phyloP scores from a whole-genome alignment of 768 basidiomycete species.

The Mycena metata region DNA sequence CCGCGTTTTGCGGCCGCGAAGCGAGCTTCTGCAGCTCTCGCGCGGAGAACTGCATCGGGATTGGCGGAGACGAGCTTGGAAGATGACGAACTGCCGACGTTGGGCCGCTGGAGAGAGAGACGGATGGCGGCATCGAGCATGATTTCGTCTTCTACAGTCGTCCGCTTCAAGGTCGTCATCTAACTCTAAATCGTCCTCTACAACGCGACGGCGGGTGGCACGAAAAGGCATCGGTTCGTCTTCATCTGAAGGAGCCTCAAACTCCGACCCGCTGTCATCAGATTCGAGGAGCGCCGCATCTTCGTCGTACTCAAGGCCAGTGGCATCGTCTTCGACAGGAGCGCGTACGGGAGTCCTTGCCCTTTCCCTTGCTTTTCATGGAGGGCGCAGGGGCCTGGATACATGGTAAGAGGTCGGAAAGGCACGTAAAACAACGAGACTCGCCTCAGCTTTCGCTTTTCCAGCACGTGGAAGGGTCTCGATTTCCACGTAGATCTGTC shows the following conservation, averaged over 20 bases:
- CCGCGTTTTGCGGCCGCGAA: constrained; percentile 49
- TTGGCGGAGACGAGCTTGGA: constrained; percentile 51
- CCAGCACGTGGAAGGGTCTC: constrained; percentile 1
- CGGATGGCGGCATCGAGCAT: constrained; percentile 72
- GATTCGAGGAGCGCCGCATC: constrained; percentile 60
- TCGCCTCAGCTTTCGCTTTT: constrained; percentile 44
- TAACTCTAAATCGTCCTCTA: constrained; percentile 39
- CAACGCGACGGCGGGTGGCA: constrained; percentile 36
- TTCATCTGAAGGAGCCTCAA: constrained; percentile 50
- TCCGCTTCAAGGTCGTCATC: constrained; percentile 59
- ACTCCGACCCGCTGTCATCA: constrained; percentile 73
- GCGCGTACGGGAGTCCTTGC: constrained; percentile 47
- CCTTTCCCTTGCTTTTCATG: constrained; percentile 52
- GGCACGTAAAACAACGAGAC: constrained; percentile 16
- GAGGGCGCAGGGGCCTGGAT: constrained; percentile 26
- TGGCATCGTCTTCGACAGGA: constrained; percentile 48
- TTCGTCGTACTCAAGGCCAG: constrained; percentile 56
- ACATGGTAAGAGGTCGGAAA: constrained; percentile 3
- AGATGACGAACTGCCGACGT: constrained; percentile 55
- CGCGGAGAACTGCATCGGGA: constrained; percentile 57
- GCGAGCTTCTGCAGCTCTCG: constrained; percentile 70
- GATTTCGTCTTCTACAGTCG: constrained; percentile 64
- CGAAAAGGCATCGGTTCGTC: constrained; percentile 28
- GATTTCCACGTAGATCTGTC: constrained; percentile 38
- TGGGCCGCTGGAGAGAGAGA: constrained; percentile 60